Conservation (phyloP, 2,329 filamentous ascomycete genomes). For the Bipolaris oryzae region DNA sequence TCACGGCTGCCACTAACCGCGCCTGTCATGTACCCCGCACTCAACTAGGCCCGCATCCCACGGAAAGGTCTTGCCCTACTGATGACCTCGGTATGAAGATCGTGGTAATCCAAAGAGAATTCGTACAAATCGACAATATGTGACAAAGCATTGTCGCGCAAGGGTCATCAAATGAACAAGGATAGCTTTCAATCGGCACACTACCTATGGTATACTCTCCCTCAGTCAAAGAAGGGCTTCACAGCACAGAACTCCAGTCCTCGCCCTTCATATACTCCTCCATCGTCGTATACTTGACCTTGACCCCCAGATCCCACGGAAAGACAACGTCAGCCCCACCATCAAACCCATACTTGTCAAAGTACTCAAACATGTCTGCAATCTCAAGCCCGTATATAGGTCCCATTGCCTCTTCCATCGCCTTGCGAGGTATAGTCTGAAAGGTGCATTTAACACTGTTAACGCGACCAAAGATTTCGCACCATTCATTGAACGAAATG, state of each 20-base stretch:
- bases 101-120: too few relatives aligned
- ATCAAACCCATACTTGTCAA: constrained; percentile 48
- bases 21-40: too few relatives aligned
- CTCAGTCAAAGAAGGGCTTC: background rate
- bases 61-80: too few relatives aligned
- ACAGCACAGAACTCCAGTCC: constrained; percentile 32
- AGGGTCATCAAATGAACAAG: too few relatives aligned
- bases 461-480: constrained; percentile 28
- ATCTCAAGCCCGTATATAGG: constrained; percentile 34
- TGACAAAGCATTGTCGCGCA: too few relatives aligned
- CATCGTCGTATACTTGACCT: constrained; percentile 28
- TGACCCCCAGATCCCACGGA: constrained; percentile 32
- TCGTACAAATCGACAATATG: too few relatives aligned
- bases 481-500: constrained; percentile 33
- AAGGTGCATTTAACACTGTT: constrained; percentile 27
- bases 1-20: too few relatives aligned
- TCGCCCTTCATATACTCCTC: constrained; percentile 35
- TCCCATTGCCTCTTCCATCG: constrained; percentile 30
- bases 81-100: too few relatives aligned
- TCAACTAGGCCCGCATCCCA: too few relatives aligned
- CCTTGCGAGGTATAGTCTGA: constrained; percentile 17
- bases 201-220: too few relatives aligned
- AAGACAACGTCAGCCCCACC: constrained; percentile 43
- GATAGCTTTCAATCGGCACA: too few relatives aligned
- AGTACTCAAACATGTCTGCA: constrained; percentile 43